Evolutionary conservation across 257 asterid species (phyloP), one percentile per base, ranked within the genome.

Genomic region (Primulina tabacum): DNA sequence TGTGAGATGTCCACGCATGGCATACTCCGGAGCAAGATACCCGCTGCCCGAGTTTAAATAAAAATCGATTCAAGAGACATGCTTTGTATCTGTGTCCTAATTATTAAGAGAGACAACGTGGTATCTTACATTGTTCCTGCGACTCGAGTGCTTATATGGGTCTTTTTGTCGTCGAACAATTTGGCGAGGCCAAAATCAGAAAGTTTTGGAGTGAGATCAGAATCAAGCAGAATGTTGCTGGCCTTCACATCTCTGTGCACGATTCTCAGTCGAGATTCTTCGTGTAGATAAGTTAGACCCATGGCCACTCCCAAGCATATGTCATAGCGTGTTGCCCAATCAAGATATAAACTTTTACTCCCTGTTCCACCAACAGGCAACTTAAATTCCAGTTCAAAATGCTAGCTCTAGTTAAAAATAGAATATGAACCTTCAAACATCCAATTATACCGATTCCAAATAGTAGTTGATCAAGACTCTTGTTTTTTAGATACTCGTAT

Each of bases 171-270:
- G 33, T 88, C 92, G 9, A 84, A 88, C 33, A 88, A 76, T 74
- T 86, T 88, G 69, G 95, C 92, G 88, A 86, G 77, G 17, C 95
- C 92, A 20, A 88, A 88, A 76, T 88, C 95, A n/a, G 92, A 88
- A 63, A 88, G 84, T 73, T 86, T 86, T 11, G 95, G 89, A 24
- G 75, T 74, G 58, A 88, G 90, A 35, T 81, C 77, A 58, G 84
- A 74, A 74, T 88, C 95, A 10, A 88, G 92, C 26, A 88, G 77
- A 76, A 88, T 86, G 81, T 88, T 88, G 75, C 95, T 86, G 21
- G 95, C 92, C 76, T 88, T 88, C 60, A 88, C 92, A 74, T 88
- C 95, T 71, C 95, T 76, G 64, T 86, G 95, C 72, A 88, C 92
- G 29, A 86, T 83, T 28, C 85, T 82, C 32, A 79, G 76, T 57